phyloP scores from a whole-genome alignment of 108 stramenopile species.

The Thalassiosira profunda region DNA sequence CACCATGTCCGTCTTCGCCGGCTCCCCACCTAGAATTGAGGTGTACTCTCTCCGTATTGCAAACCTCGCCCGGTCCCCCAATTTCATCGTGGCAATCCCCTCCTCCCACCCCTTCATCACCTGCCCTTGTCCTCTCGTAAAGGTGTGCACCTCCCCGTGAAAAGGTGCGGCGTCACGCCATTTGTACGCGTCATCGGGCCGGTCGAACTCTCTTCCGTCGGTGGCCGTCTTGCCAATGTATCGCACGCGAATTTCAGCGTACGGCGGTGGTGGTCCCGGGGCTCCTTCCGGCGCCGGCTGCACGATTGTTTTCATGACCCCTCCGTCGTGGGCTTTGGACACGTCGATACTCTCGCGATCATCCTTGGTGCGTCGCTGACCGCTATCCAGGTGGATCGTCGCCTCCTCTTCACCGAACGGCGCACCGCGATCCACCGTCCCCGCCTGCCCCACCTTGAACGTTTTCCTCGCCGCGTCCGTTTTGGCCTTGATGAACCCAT shows the following conservation, averaged over 20 bases:
- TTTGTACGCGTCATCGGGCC: slow-evolving; percentile 83
- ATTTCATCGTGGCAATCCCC: slow-evolving; percentile 89
- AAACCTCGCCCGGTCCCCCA: slow-evolving; percentile 89
- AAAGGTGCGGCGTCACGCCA: too few species aligned
- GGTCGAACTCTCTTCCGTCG: slow-evolving; percentile 93
- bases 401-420: too few species aligned
- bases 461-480: too few species aligned
- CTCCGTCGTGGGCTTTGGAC: slow-evolving; percentile 87
- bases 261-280: slow-evolving; percentile 75
- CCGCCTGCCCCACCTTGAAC: too few species aligned
- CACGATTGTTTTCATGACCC: slow-evolving; percentile 85
- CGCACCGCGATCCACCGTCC: too few species aligned
- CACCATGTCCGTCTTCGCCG: slow-evolving; percentile 78
- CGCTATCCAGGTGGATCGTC: too few species aligned
- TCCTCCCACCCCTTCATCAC: slow-evolving; percentile 99
- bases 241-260: slow-evolving; percentile 87
- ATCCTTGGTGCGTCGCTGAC: too few species aligned
- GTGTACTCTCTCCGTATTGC: slow-evolving; percentile 86
- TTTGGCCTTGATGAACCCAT: too few species aligned
- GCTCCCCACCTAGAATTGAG: too few species aligned
- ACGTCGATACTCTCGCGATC: too few species aligned
- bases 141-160: too few species aligned
- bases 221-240: slow-evolving; percentile 89
- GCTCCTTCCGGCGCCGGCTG: slow-evolving; percentile 78
- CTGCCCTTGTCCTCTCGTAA: slow-evolving; percentile 91